Evolutionary conservation across 2,329 filamentous ascomycete species (phyloP).

Genomic region (Phialophora verrucosa): DNA sequence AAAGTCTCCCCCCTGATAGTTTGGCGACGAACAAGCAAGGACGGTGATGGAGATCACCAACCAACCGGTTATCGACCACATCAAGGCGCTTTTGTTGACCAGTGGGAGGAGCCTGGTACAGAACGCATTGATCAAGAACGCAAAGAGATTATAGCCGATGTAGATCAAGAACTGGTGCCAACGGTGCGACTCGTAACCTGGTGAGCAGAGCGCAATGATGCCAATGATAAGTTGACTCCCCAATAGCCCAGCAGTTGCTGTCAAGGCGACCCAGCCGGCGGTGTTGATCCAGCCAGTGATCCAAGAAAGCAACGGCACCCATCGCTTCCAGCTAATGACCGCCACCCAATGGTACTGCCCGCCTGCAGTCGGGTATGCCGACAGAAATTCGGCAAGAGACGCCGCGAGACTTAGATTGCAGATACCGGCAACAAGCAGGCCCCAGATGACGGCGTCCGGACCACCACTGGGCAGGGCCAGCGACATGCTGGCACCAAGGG

Average conservation of each 20-base stretch:
- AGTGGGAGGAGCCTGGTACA: slow-evolving; percentile 65
- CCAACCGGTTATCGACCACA: slow-evolving; percentile 74
- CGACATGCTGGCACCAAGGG: slow-evolving; percentile 62
- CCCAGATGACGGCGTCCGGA: slow-evolving; percentile 74
- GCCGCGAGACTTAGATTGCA: slow-evolving; percentile 74
- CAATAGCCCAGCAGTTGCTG: slow-evolving; percentile 70
- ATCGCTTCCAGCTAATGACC: slow-evolving; percentile 63
- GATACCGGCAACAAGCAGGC: slow-evolving; percentile 63
- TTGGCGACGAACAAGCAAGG: slow-evolving; percentile 67
- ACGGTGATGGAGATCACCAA: slow-evolving; percentile 72
- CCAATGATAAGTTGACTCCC: slow-evolving; percentile 71
- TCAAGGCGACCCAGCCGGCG: slow-evolving; percentile 57
- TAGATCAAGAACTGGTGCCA: slow-evolving; percentile 80
- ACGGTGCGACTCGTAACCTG: slow-evolving; percentile 61
- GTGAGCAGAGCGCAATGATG: slow-evolving; percentile 66
- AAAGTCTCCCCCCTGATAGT: slow-evolving; percentile 68
- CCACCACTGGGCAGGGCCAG: slow-evolving; percentile 73
- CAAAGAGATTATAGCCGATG: slow-evolving; percentile 65
- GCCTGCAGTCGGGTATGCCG: slow-evolving; percentile 52
- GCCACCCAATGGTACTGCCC: slow-evolving; percentile 75
- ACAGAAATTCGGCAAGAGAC: slow-evolving; percentile 73
- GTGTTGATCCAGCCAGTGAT: slow-evolving; percentile 66
- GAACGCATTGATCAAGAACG: slow-evolving; percentile 70
- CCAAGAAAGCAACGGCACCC: slow-evolving; percentile 67
- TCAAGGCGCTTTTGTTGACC: slow-evolving; percentile 71